Base-by-base conservation (phyloP, 768 basidiomycete species). In the Brasilioporus rufonigricans region DNA sequence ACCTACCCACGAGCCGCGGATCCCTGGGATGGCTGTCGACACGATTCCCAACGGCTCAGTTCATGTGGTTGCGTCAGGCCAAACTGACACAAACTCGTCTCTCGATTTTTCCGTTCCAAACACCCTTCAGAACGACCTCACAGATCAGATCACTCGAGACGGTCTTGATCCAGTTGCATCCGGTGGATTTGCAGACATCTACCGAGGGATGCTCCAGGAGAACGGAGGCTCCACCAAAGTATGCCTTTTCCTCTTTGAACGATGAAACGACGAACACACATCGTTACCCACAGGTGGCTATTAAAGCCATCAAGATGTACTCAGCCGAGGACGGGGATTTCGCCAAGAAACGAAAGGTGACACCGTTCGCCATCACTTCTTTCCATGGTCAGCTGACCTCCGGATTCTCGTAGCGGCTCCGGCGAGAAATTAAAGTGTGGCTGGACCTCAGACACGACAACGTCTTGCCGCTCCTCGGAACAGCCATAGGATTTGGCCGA, bases 1-100 rank as follows among this genome's bases (percentile, higher is more conserved):
- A 1, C 67, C 75, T 13, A 47, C 62, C 8, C 69, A 70, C 16
- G 35, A 11, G 38, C 5, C 38, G n/a, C n/a, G n/a, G n/a, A n/a
- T n/a, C n/a, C n/a, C n/a, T n/a, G n/a, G n/a, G n/a, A n/a, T n/a
- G n/a, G n/a, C n/a, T 39, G 38, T 9, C 6, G 5, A 19, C 19
- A n/a, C 8, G 38, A n/a, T 21, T 19, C 38, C 6, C 8, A 8
- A 19, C 7, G 6, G 9, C n/a, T 21, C 38, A 5, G 18, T 21
- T 19, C 19, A 39, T 21, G 19, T 21, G 6, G 19, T 9, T n/a
- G 19, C 18, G 38, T 39, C 38, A 21, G 19, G 38, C 7, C 38
- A 21, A 19, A 19, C 4, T n/a, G 19, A 21, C 38, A 21, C 8
- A 39, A 39, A 19, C 38, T 19, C 38, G 6, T 21, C 19, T 39